phyloP scores from a whole-genome alignment of 352 stramenopile species.

The Detonula confervacea region DNA sequence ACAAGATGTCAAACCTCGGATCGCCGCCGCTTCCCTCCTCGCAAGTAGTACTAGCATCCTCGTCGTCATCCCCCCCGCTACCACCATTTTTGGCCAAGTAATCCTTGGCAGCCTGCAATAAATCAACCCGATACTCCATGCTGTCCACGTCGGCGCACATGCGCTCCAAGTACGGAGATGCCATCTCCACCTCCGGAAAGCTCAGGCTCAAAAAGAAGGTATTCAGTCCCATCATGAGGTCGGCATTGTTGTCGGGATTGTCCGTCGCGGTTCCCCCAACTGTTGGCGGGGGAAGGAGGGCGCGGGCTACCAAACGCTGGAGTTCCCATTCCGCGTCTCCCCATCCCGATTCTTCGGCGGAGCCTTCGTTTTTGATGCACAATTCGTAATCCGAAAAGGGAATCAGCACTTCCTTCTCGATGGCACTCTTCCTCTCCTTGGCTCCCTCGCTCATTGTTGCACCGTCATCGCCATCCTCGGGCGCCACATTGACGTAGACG shows the following conservation, averaged over 20 bases:
- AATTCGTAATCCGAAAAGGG: slow-evolving; percentile 83
- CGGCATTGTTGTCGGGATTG: slow-evolving; percentile 64
- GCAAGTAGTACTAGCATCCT: background rate
- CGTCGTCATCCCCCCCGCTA: background rate
- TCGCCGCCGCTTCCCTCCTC: slow-evolving; percentile 5
- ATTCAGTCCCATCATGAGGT: slow-evolving; percentile 81
- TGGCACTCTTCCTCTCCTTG: slow-evolving; percentile 51
- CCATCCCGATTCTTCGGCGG: slow-evolving; percentile 39
- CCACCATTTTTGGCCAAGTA: slow-evolving; percentile 36
- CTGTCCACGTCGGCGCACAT: slow-evolving; percentile 91
- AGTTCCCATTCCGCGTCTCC: slow-evolving; percentile 82
- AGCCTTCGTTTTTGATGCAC: slow-evolving; percentile 78
- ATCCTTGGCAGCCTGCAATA: slow-evolving; percentile 83
- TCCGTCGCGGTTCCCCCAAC: slow-evolving; percentile 49
- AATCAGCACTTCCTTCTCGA: slow-evolving; percentile 75
- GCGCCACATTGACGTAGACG: slow-evolving; percentile 81
- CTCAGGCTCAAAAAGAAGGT: slow-evolving; percentile 88
- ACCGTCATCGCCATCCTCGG: slow-evolving; percentile 15
- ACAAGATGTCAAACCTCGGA: slow-evolving; percentile 79
- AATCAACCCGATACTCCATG: slow-evolving; percentile 95
- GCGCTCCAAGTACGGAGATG: slow-evolving; percentile 77
- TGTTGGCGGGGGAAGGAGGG: slow-evolving; percentile 66
- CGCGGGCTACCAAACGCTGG: slow-evolving; percentile 68
- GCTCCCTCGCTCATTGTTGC: slow-evolving; percentile 30
- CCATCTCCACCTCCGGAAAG: slow-evolving; percentile 82